Base-by-base conservation (phyloP, 2,329 filamentous ascomycete genomes). In the Furcasterigmium furcatum region DNA sequence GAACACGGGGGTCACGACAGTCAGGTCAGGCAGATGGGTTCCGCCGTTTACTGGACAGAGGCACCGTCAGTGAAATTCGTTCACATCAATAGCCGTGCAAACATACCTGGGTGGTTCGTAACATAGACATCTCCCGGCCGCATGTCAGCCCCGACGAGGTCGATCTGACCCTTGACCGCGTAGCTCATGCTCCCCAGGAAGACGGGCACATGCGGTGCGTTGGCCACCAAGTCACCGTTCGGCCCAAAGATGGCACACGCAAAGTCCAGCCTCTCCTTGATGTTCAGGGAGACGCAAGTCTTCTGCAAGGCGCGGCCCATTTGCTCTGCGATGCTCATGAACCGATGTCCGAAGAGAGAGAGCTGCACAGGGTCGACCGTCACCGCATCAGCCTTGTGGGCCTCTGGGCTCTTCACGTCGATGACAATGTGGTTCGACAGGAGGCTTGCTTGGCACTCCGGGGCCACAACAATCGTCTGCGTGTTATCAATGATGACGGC, bases 401-500 rank as follows among this genome's bases (percentile, higher is more conserved):
- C n/a, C n/a, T n/a, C 34, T 83, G 43, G 64, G 46, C 83, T 64
- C 1, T 81, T 82, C 4, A 88, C 77, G 4, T 36, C 34, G 12
- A 36, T 36, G 4, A 36, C 16, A 12, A 36, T 16, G n/a, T 36
- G 34, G 18, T 14, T 36, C 7, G 58, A 53, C 10, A 95, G 83
- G 25, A 96, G 74, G 20, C 91, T 68, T 0, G 91, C 92, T 19
- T 82, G 80, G 3, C 90, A 81, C 24, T 79, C 80, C 0, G 91
- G 92, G 0, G 88, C 88, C 3, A 96, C 84, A 1, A 96, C 88
- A 51, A 97, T 94, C 0, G 92, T 97, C 65, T 96, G 92, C 1
- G 88, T 91, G 9, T 86, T 86, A 58, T 92, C 91, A 3, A 89
- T 89, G 47, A 96, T 77, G 66, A 96, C 88, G 1, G 91, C 91